Evolutionary conservation across 306 rosid species (phyloP).

Genomic region (Corylus heterophylla): DNA sequence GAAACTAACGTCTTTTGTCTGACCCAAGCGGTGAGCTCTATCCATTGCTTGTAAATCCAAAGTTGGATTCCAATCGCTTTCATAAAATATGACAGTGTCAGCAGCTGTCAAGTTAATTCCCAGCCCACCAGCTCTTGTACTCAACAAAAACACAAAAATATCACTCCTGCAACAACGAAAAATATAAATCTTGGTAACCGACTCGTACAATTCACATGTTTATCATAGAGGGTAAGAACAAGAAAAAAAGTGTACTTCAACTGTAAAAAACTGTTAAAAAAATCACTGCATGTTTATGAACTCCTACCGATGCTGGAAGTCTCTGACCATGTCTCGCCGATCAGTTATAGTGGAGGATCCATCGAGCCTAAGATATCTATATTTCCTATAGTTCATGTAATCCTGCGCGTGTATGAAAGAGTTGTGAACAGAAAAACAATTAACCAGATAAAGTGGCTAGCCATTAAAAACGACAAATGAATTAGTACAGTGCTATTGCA

Average conservation of each 20-base stretch:
- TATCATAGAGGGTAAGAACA: background rate
- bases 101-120: constrained; percentile 99
- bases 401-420: constrained; percentile 59
- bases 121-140: constrained; percentile 99
- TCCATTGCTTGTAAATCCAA: constrained; percentile 98
- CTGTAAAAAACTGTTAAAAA: background rate
- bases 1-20: constrained; percentile 90
- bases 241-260: background rate
- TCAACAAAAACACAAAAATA: constrained; percentile 90
- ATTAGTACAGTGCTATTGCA: background rate
- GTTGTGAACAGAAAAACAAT: constrained; percentile 5
- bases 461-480: background rate
- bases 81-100: constrained; percentile 96
- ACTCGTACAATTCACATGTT: background rate
- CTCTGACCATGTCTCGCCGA: constrained; percentile 97
- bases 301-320: constrained; percentile 86
- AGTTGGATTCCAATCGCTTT: constrained; percentile 99
- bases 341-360: constrained; percentile 97
- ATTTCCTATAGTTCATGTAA: constrained; percentile 95
- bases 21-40: constrained; percentile 99
- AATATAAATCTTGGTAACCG: constrained; percentile 7
- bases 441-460: background rate
- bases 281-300: constrained; percentile 15
- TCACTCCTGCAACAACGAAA: constrained; percentile 65
- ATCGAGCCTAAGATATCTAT: constrained; percentile 90